Conservation (phyloP, 2,329 filamentous ascomycete species). For the Claviceps arundinis region DNA sequence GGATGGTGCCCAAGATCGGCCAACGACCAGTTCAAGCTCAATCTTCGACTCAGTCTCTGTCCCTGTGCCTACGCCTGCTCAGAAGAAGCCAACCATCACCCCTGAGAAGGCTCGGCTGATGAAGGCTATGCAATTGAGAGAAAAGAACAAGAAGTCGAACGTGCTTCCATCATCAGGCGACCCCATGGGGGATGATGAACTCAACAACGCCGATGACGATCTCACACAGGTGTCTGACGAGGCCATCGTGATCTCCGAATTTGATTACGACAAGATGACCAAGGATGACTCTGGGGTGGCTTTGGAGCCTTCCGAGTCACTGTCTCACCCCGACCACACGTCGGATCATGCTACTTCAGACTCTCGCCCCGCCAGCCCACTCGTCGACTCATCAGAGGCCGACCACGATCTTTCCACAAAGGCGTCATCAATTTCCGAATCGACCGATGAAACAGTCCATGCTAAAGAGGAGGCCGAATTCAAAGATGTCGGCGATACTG, state of each 20-base stretch:
- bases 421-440: constrained; percentile 50
- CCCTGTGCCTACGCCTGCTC: constrained; percentile 26
- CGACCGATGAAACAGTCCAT: constrained; percentile 45
- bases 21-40: constrained; percentile 31
- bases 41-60: constrained; percentile 26
- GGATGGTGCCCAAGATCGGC: constrained; percentile 14
- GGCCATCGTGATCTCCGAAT: constrained; percentile 11
- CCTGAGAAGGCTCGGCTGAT: constrained; percentile 85
- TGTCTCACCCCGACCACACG: constrained; percentile 30
- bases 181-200: constrained; percentile 5
- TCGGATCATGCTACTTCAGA: constrained; percentile 38
- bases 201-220: constrained; percentile 8
- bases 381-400: constrained; percentile 38
- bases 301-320: constrained; percentile 28
- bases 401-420: constrained; percentile 50
- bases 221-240: constrained; percentile 8
- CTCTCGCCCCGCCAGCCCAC: constrained; percentile 44
- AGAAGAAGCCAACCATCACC: constrained; percentile 45
- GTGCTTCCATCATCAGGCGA: constrained; percentile 1
- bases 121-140: constrained; percentile 85
- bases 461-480: constrained; percentile 17
- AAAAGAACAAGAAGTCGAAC: constrained; percentile 50
- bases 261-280: constrained; percentile 18
- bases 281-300: constrained; percentile 44
- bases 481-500: constrained; percentile 2